Evolutionary conservation across 805 yeast genomes (phyloP), one percentile per base, ranked within the genome.

Genomic region (Suhomyces pyralidae): DNA sequence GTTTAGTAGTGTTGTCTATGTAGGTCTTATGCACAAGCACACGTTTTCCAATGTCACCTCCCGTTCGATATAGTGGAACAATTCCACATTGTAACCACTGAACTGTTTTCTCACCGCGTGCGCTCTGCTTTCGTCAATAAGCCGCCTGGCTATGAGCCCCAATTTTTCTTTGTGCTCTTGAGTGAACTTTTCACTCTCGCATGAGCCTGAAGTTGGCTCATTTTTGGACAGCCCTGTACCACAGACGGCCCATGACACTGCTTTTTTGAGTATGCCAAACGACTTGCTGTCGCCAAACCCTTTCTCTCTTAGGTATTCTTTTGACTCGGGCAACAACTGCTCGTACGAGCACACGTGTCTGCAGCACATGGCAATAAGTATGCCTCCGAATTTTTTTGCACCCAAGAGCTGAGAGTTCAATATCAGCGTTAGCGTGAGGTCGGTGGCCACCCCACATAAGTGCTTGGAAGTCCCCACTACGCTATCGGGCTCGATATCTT

Each of bases 361-460:
- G 67, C 97, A 91, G 64, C 97, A 91, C 90, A 92, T 86, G 24
- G 97, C 97, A 30, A 91, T 89, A 26, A 88, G 69, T 56, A 88
- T 68, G 0, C 94, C 96, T 3, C 68, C 66, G 46, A 83, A 71
- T 40, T 51, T 50, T n/a, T 53, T 52, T 8, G 50, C 49, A 5
- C 24, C 45, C 20, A 56, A 46, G 1, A 75, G 54, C 10, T 65
- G 58, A 0, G 75, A 64, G 53, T 80, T 79, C 45, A 77, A 55
- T 2, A 90, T 65, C 68, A 90, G 86, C 58, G 83, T 76, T 24
- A 92, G 67, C 0, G 97, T 87, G 48, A 91, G 71, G 65, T 91
- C 97, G 0, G 97, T 92, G 1, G 97, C 97, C 3, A 88, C 96
- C 5, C 97, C 97, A 69, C 97, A 91, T 34, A 92, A 70, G 70